These are phyloP conservation scores for Aspergillus carbonarius DNA, from an alignment of 2,329 filamentous ascomycete species.

Conservation along the genomic window DNA sequence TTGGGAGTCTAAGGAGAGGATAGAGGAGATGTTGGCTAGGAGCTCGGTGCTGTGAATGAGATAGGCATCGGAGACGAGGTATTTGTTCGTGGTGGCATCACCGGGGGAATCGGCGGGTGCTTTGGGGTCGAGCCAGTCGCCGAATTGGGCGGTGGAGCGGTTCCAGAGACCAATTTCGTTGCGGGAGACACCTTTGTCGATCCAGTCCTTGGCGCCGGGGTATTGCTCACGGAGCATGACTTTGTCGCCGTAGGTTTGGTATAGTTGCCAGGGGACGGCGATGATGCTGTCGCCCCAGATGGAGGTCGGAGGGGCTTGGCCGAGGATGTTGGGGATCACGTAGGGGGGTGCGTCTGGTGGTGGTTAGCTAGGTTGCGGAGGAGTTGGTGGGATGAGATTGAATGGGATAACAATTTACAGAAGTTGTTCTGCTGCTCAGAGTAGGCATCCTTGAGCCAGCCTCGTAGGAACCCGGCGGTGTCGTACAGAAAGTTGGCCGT, in stretches of 20 bases:
- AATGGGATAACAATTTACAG: not conserved
- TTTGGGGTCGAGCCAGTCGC: conserved; percentile 45
- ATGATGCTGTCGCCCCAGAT: conserved; percentile 44
- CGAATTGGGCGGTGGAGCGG: conserved; percentile 35
- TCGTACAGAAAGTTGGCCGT: conserved; percentile 57
- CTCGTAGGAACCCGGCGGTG: conserved; percentile 50
- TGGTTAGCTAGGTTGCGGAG: too few species aligned
- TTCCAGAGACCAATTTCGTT: conserved; percentile 38
- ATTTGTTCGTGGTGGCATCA: conserved; percentile 31
- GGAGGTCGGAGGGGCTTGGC: conserved; percentile 18
- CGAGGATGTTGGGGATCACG: conserved; percentile 30
- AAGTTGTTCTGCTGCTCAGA: conserved; percentile 32
- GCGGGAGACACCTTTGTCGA: conserved; percentile 36
- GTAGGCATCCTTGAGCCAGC: conserved; percentile 52
- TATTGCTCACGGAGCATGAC: conserved; percentile 38
- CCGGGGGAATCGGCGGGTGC: conserved; percentile 38
- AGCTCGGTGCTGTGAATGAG: conserved; percentile 36
- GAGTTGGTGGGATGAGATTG: too few species aligned
- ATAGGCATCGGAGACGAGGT: conserved; percentile 42
- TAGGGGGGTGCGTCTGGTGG: conserved; percentile 27
- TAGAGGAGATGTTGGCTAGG: conserved; percentile 28
- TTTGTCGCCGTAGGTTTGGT: conserved; percentile 34
- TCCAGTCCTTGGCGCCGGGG: conserved; percentile 36
- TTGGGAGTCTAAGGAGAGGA: conserved; percentile 24
- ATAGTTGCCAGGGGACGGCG: conserved; percentile 38